Base-by-base conservation (phyloP, 1,139 yeast species). In the Citeromyces hawaiiensis region DNA sequence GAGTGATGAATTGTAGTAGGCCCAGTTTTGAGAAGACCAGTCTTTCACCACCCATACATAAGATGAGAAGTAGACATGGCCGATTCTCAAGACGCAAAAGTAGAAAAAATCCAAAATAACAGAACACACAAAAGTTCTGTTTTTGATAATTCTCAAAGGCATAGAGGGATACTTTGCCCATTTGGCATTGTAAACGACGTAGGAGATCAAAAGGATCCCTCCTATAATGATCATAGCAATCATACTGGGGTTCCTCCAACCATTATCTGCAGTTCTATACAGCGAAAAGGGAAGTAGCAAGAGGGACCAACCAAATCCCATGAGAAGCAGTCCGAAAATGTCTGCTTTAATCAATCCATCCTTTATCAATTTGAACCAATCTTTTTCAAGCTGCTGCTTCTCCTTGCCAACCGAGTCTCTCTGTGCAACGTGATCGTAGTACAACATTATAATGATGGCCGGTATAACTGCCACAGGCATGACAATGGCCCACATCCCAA, bases 171-270 rank as follows among this genome's bases (percentile, higher is more conserved):
- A 52, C 18, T 61, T 60, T 18, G 63, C 59, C 36, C 48, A 44
- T 39, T 42, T 50, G 30, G 50, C 41, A 46, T 61, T 65, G 37
- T 50, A 57, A 18, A 57, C 25, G 4, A 47, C 46, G 41, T 53
- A 59, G 8, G 43, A 32, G 14, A 60, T 47, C 27, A 61, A 44
- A 4, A 61, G 40, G 2, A 60, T 38, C 32, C 59, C 63, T 39
- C 66, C 66, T 38, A 58, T 57, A 25, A 53, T 53, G 31, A 57
- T 47, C 66, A 61, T 61, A 33, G 66, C 65, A 40, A 61, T 60
- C 47, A 61, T 47, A 43, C 63, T 57, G 31, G 65, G 64, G 42
- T 60, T 61, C 23, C 42, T 49, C 61, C 63, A 61, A 10, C 53
- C 56, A 16, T 50, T 49, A 1, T 45, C 38, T 14, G 64, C 66